These are phyloP conservation scores for Fusarium keratoplasticum DNA, from an alignment of 2,329 filamentous ascomycete genomes.

Conservation along the genomic window DNA sequence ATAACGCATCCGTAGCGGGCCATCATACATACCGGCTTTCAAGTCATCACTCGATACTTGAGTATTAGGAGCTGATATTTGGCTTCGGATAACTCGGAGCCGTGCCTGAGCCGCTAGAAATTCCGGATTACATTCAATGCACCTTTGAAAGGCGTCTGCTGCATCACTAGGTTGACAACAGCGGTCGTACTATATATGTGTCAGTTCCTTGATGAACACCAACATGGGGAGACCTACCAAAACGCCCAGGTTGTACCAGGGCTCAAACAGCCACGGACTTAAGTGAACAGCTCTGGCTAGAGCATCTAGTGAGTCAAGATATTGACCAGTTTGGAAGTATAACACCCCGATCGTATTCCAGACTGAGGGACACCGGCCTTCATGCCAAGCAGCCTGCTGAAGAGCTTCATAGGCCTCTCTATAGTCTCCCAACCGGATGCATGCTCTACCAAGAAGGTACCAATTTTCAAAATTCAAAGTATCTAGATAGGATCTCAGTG, in stretches of 20 bases:
- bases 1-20: background rate
- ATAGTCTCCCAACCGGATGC: background rate
- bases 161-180: background rate
- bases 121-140: background rate
- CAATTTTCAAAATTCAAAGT: background rate
- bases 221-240: background rate
- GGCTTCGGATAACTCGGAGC: background rate
- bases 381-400: fast-evolving
- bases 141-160: background rate
- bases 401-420: background rate
- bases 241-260: background rate
- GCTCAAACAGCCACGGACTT: background rate
- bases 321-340: background rate
- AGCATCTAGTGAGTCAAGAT: fast-evolving
- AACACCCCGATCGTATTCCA: background rate
- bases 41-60: too few relatives aligned
- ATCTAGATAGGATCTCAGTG: background rate
- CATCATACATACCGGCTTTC: too few relatives aligned
- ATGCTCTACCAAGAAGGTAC: background rate
- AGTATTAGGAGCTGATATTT: background rate
- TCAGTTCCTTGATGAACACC: background rate
- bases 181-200: background rate
- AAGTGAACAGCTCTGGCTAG: background rate
- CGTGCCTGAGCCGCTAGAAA: background rate
- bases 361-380: background rate